These are phyloP conservation scores for Pyrrhoderma noxium DNA, from an alignment of 1,284 basidiomycete genomes.

Conservation along the genomic window DNA sequence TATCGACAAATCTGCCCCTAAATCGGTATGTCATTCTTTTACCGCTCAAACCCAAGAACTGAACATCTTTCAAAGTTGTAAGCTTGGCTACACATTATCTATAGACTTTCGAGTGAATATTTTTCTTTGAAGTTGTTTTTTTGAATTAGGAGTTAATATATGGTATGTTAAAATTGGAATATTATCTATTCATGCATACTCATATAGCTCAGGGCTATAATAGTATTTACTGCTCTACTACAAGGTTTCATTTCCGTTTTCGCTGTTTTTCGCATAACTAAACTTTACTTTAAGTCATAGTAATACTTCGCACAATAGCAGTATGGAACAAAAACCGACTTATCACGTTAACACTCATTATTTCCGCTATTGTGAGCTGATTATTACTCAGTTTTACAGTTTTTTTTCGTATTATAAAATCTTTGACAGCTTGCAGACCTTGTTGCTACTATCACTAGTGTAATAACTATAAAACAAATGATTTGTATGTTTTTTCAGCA, in stretches of 20 bases:
- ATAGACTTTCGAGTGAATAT: too few relatives aligned
- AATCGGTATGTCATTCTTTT: too few relatives aligned
- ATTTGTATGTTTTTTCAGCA: neutral
- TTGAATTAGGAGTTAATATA: too few relatives aligned
- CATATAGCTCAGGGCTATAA: neutral
- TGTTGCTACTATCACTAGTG: neutral
- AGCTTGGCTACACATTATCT: too few relatives aligned
- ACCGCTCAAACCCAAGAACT: neutral
- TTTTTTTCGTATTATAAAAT: neutral
- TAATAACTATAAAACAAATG: neutral
- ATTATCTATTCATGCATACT: neutral
- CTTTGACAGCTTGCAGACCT: neutral
- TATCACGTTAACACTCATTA: neutral
- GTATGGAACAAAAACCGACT: constrained; percentile 1
- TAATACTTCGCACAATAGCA: constrained; percentile 8
- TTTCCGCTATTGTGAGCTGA: neutral
- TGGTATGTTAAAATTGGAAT: neutral
- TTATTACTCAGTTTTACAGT: neutral
- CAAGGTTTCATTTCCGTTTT: too few relatives aligned
- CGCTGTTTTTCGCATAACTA: too few relatives aligned
- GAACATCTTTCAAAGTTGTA: too few relatives aligned
- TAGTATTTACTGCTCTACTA: constrained; percentile 8
- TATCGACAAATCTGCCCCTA: too few relatives aligned
- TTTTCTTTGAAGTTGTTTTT: too few relatives aligned
- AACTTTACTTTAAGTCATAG: constrained; percentile 7